These are phyloP conservation scores for Laetiporus sulphureus DNA, from an alignment of 1,284 basidiomycete species.

Conservation along the genomic window DNA sequence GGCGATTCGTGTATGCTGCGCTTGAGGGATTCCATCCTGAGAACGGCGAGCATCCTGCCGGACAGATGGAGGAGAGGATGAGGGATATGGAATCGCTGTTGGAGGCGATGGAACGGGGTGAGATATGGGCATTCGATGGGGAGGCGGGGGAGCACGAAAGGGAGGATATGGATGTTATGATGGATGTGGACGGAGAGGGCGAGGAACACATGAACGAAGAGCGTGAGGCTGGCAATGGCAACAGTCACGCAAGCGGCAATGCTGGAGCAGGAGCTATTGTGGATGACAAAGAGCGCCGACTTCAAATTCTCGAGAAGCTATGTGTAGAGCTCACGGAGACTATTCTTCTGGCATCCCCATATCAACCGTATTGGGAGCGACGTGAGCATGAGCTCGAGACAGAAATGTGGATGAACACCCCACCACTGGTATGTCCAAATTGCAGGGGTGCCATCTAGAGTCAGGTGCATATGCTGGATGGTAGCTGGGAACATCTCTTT, in stretches of 20 bases:
- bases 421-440: conserved; percentile 12
- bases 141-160: neutral
- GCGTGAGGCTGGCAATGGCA: too few species aligned
- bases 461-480: too few species aligned
- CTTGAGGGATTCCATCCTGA: conserved; percentile 4
- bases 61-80: too few species aligned
- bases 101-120: neutral
- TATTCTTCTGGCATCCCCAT: conserved; percentile 10
- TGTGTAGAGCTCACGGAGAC: neutral
- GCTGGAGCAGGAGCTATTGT: too few species aligned
- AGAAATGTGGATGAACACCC: conserved; percentile 1
- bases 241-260: too few species aligned
- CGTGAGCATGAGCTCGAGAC: conserved; percentile 4
- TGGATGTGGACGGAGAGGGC: too few species aligned
- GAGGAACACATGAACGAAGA: too few species aligned
- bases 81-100: neutral
- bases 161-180: neutral
- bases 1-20: conserved; percentile 21
- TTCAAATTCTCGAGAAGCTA: conserved; percentile 5
- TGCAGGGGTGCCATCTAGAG: conserved; percentile 14
- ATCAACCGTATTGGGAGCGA: conserved; percentile 12
- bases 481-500: too few species aligned
- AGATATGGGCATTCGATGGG: neutral
- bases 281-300: too few species aligned
- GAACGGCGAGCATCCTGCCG: neutral